Percentiles rank a stretch among this genome's conserved stretches.
phyloP scores from a whole-genome alignment of 768 basidiomycete genomes.

The Sarcodon sp. region DNA sequence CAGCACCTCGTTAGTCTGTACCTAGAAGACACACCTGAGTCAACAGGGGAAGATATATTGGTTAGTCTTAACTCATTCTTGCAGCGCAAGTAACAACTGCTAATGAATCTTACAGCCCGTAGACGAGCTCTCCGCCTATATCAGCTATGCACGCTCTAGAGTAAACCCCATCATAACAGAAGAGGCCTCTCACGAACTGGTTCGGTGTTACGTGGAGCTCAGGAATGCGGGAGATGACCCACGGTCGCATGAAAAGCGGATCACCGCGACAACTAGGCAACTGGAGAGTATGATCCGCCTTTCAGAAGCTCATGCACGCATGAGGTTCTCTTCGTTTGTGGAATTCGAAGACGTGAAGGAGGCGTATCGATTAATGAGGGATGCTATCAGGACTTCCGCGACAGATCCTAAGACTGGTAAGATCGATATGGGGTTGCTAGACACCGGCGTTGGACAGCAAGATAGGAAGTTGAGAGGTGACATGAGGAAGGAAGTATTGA shows the following conservation, averaged over 20 bases:
- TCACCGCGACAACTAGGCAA: slow-evolving; percentile 96
- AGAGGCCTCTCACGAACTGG: slow-evolving; percentile 74
- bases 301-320: slow-evolving; percentile 91
- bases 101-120: slow-evolving; percentile 44
- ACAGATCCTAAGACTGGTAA: slow-evolving; percentile 96
- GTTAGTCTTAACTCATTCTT: slow-evolving; percentile 28
- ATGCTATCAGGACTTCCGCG: slow-evolving; percentile 88
- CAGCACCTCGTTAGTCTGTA: slow-evolving; percentile 91
- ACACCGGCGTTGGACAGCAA: slow-evolving; percentile 83
- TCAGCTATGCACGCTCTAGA: slow-evolving; percentile 81
- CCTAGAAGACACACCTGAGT: slow-evolving; percentile 76
- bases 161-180: slow-evolving; percentile 82
- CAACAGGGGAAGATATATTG: slow-evolving; percentile 55
- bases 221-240: slow-evolving; percentile 87
- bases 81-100: neutral
- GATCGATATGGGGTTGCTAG: slow-evolving; percentile 93
- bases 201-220: slow-evolving; percentile 85
- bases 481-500: slow-evolving; percentile 72
- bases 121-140: slow-evolving; percentile 85
- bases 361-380: slow-evolving; percentile 89
- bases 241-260: slow-evolving; percentile 79
- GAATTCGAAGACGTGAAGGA: slow-evolving; percentile 82
- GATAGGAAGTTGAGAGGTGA: slow-evolving; percentile 83
- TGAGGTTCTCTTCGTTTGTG: slow-evolving; percentile 85
- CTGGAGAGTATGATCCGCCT: slow-evolving; percentile 96